phyloP scores from a whole-genome alignment of 345 rosid genomes.

The Carallia pectinifolia region DNA sequence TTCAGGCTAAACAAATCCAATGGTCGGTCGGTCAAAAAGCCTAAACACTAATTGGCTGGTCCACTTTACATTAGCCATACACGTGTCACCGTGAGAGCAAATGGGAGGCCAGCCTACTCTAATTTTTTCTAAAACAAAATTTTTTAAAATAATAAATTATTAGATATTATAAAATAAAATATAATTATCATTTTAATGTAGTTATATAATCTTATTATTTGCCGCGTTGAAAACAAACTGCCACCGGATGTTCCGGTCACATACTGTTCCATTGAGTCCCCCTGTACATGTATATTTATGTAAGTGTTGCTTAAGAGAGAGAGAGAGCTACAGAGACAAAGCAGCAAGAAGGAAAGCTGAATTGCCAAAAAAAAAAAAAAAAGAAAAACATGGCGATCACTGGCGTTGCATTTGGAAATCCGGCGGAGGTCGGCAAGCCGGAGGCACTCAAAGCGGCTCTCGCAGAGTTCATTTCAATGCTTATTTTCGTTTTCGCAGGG shows the following conservation, averaged over 20 bases:
- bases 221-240: background rate
- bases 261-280: background rate
- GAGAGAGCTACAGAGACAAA: background rate
- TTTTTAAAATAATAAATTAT: too few species aligned
- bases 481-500: conserved; percentile 33
- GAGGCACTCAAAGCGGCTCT: conserved; percentile 32
- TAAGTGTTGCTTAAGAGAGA: background rate
- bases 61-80: conserved; percentile 29
- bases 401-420: conserved; percentile 45
- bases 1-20: conserved; percentile 32
- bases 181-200: too few species aligned
- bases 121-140: too few species aligned
- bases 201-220: too few species aligned
- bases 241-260: conserved; percentile 19
- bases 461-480: conserved; percentile 30
- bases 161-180: too few species aligned
- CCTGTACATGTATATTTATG: conserved; percentile 28
- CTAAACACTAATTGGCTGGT: conserved; percentile 18
- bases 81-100: conserved; percentile 28
- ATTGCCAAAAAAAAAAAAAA: background rate
- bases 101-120: conserved; percentile 32
- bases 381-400: conserved; percentile 43
- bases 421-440: conserved; percentile 31
- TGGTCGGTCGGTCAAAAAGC: conserved; percentile 41
- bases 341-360: conserved; percentile 4